These are phyloP conservation scores for Anthoceros angustus DNA, from an alignment of 225 moss, liverwort and hornwort species.

Conservation along the genomic window DNA sequence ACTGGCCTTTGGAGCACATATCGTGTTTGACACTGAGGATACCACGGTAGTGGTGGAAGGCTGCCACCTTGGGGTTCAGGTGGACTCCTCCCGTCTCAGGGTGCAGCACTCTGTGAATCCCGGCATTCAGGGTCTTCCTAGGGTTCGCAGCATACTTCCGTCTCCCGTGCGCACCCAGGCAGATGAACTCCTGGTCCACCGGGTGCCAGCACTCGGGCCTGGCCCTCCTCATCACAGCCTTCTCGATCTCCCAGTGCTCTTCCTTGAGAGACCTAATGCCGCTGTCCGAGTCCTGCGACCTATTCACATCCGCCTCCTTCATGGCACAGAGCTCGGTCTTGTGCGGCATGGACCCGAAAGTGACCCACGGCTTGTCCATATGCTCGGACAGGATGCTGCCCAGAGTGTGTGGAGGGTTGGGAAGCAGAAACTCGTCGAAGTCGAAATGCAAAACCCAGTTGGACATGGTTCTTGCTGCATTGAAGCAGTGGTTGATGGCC, in stretches of 20 bases:
- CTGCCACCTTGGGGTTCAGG: slow-evolving; percentile 14
- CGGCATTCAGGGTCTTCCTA: slow-evolving; percentile 26
- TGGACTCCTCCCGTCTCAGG: slow-evolving; percentile 21
- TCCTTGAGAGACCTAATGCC: not conserved
- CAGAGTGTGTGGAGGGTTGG: not conserved
- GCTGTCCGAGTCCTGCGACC: not conserved
- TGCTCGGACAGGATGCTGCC: not conserved
- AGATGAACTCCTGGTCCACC: slow-evolving; percentile 27
- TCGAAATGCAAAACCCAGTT: slow-evolving; percentile 49
- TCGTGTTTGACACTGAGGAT: not conserved
- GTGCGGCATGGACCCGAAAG: not conserved
- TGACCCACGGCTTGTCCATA: not conserved
- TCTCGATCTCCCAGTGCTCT: not conserved
- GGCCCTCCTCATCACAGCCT: not conserved
- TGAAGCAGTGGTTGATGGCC: slow-evolving; percentile 65
- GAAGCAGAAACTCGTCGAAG: slow-evolving; percentile 50
- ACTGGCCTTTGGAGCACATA: not conserved
- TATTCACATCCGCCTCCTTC: not conserved
- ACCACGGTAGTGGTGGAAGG: slow-evolving; percentile 30
- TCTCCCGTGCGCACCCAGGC: slow-evolving; percentile 33
- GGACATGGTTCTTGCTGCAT: slow-evolving; percentile 44
- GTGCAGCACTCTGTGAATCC: slow-evolving; percentile 26
- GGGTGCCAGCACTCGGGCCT: slow-evolving; percentile 16
- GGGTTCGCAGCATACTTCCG: slow-evolving; percentile 66
- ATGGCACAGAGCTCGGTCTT: not conserved